Evolutionary conservation across 192 early-diverging fungal genomes (phyloP).

Genomic region (Geranomyces variabilis): DNA sequence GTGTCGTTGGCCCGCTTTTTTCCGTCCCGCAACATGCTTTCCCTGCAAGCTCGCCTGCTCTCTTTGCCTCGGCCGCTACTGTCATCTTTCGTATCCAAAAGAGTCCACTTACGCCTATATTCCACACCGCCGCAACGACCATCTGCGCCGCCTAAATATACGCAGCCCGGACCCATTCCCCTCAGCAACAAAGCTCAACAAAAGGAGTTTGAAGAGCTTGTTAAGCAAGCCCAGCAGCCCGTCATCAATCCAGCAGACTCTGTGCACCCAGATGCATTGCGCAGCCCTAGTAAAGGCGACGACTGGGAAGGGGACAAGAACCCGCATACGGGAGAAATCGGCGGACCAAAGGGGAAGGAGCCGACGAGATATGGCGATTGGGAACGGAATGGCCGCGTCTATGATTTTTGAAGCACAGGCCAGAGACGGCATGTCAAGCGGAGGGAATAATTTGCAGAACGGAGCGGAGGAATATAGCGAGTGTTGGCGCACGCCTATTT

Average conservation of each 20-base stretch:
- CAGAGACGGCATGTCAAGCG: too few species aligned
- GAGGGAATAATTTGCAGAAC: too few species aligned
- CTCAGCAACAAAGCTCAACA: conserved; percentile 69
- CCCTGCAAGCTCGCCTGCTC: too few species aligned
- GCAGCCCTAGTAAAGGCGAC: conserved; percentile 45
- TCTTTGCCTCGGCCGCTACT: too few species aligned
- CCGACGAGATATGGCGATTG: conserved; percentile 83
- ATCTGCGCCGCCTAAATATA: conserved; percentile 13
- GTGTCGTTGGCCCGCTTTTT: too few species aligned
- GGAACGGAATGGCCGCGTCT: conserved; percentile 78
- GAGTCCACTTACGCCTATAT: too few species aligned
- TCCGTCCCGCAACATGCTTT: too few species aligned
- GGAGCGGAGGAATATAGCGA: too few species aligned
- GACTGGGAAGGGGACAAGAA: conserved; percentile 73
- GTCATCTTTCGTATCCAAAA: too few species aligned
- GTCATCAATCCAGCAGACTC: conserved; percentile 24
- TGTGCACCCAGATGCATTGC: conserved; percentile 55
- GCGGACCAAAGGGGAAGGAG: conserved; percentile 76
- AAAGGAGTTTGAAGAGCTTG: conserved; percentile 71
- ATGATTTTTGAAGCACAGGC: conserved; percentile 59
- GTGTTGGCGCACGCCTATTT: too few species aligned
- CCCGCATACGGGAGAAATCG: conserved; percentile 70
- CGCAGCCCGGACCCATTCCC: conserved; percentile 67
- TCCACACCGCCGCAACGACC: too few species aligned
- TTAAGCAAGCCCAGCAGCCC: conserved; percentile 54